Base-by-base conservation (phyloP, 371 early-diverging fungal genomes). In the Synchytrium microbalum region DNA sequence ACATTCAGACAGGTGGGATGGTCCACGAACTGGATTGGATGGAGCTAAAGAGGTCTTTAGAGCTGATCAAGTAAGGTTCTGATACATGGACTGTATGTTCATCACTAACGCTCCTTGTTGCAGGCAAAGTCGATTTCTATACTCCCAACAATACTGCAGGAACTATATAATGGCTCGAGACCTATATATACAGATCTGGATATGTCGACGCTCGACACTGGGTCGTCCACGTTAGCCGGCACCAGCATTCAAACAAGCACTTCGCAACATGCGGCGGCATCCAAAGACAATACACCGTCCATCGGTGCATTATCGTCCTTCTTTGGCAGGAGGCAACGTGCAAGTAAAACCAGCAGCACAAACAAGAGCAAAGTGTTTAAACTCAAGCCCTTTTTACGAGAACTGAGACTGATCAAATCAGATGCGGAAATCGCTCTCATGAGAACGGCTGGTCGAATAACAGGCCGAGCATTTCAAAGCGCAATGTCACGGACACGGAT, bases 1-100 rank as follows among this genome's bases (percentile, higher is more conserved):
- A 28, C 69, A 85, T 19, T 78, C 81, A 38, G 93, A 93, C 69
- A 75, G 90, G 61, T 96, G 97, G 97, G 94, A 93, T 67, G 97
- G 97, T 8, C 89, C 93, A 30, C 76, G 91, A 32, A 86, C 90
- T 24, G 96, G 96, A 1, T 58, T 91, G 1, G 87, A 90, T 23
- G 91, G 87, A 2, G 93, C 88, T 0, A 79, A 80, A 32, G 77
- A 81, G 32, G 60, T 84, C 14, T 95, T 93, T 80, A 91, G 88
- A n/a, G 92, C 92, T 0, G 92, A 92, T 67, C 88, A 92, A 78
- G 92, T 88, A 72, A 57, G 64, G 46, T 38, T 10, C 5, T 38
- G 46, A 10, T 19, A 38, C 19, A 19, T 23, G 67, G 67, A 23
- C 32, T 67, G 3, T 16, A 52, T 24, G 16, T 19, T 38, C 46